These are phyloP conservation scores for Coemansia sp. DNA, from an alignment of 192 early-diverging fungal genomes.

Conservation along the genomic window DNA sequence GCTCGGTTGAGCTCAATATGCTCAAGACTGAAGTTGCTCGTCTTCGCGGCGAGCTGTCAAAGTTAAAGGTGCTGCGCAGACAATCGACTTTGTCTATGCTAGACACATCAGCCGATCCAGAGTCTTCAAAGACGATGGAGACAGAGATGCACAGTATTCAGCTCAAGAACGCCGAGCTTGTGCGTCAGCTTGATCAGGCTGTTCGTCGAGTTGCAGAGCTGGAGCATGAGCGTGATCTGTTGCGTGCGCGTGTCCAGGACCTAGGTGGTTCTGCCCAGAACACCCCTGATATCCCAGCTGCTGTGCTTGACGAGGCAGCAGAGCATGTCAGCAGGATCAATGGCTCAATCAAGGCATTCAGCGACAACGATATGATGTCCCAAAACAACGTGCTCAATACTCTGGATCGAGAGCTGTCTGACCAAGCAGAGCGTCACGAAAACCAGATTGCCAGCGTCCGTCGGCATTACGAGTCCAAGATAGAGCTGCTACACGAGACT, in stretches of 20 bases:
- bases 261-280: conserved; percentile 34
- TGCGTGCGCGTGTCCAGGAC: conserved; percentile 18
- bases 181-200: conserved; percentile 25
- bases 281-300: conserved; percentile 14
- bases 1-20: conserved; percentile 51
- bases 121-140: neutral
- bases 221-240: conserved; percentile 33
- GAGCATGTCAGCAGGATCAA: conserved; percentile 5
- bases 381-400: conserved; percentile 41
- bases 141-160: conserved; percentile 16
- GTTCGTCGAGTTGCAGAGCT: conserved; percentile 23
- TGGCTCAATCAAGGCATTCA: conserved; percentile 17
- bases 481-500: conserved; percentile 46
- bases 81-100: conserved; percentile 20
- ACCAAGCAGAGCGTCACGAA: conserved; percentile 52
- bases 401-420: conserved; percentile 47
- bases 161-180: conserved; percentile 25
- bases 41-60: conserved; percentile 51
- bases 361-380: conserved; percentile 29
- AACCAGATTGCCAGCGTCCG: conserved; percentile 51
- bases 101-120: conserved; percentile 1
- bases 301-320: conserved; percentile 16
- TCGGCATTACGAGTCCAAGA: conserved; percentile 43
- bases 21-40: conserved; percentile 53
- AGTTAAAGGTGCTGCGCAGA: conserved; percentile 44